Conservation (phyloP, 306 rosid genomes). For the Prunus padus region DNA sequence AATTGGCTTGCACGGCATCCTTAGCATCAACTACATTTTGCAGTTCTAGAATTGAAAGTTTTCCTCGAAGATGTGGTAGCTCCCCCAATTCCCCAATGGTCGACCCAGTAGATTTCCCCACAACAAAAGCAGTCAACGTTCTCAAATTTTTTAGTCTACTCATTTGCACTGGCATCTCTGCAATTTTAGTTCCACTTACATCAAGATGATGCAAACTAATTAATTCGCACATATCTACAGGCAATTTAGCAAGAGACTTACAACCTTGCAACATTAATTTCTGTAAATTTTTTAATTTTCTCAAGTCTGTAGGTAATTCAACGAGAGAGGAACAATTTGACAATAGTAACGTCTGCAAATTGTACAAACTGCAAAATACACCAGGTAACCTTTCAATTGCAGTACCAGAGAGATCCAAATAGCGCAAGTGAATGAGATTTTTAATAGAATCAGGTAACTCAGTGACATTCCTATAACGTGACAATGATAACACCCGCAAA, state of each 20-base stretch:
- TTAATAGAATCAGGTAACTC: background rate
- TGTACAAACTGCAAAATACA: background rate
- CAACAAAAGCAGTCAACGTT: background rate
- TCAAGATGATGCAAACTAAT: background rate
- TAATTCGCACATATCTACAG: background rate
- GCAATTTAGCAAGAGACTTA: background rate
- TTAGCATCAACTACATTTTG: conserved; percentile 2
- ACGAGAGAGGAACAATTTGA: no score
- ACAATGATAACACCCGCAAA: background rate
- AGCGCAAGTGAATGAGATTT: background rate
- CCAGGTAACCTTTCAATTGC: background rate
- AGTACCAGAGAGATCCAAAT: background rate
- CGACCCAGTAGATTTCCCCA: background rate
- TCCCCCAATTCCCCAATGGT: background rate
- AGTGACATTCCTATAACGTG: accelerated
- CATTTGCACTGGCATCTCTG: background rate
- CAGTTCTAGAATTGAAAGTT: background rate
- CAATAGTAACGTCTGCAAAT: conserved; percentile 12
- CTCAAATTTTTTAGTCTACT: background rate
- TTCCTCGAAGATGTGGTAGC: background rate
- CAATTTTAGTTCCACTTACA: background rate
- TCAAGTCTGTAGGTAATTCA: background rate
- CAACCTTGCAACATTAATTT: background rate
- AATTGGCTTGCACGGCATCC: conserved; percentile 17
- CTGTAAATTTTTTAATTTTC: no score